Percentiles rank a stretch among this genome's conserved stretches.
Evolutionary conservation across 225 moss, liverwort and hornwort species (phyloP).

Genomic region (Marchantia paleacea): DNA sequence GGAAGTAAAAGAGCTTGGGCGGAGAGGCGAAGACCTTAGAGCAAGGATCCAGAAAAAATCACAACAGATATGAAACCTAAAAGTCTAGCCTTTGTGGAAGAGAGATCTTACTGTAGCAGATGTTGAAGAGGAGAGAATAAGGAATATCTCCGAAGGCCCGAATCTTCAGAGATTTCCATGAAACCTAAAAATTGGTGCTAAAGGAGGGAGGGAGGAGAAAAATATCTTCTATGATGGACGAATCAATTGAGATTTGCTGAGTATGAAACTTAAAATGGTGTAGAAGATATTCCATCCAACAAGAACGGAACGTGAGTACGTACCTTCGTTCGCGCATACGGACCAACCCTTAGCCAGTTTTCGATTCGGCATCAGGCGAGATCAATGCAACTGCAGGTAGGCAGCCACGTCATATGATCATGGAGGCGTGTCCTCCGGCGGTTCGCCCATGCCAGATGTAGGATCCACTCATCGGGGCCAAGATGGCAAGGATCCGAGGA

Average conservation of each 20-base stretch:
- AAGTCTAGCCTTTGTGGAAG: neutral
- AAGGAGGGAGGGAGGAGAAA: neutral
- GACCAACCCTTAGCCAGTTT: slow-evolving; percentile 3
- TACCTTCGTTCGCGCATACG: neutral
- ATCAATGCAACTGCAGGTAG: neutral
- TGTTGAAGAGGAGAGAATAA: neutral
- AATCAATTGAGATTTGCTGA: slow-evolving; percentile 8
- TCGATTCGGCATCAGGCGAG: slow-evolving; percentile 1
- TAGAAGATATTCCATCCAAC: slow-evolving; percentile 6
- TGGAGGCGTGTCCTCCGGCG: neutral
- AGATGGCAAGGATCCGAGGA: neutral
- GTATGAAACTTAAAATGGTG: neutral
- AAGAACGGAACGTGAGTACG: neutral
- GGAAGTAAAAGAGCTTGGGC: too few species aligned
- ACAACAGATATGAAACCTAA: too few species aligned
- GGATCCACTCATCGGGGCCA: neutral
- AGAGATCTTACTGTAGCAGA: neutral
- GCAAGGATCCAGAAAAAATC: too few species aligned
- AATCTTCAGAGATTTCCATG: slow-evolving; percentile 2
- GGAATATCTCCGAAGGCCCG: neutral
- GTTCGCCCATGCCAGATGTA: neutral
- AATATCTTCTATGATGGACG: slow-evolving; percentile 1
- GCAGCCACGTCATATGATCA: slow-evolving; percentile 5
- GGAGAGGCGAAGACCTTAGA: too few species aligned
- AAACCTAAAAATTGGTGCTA: neutral